A percentile compares a stretch with the other conserved stretches of the same genome.
phyloP scores from a whole-genome alignment of 768 basidiomycete genomes.

The Sutorius australiensis region DNA sequence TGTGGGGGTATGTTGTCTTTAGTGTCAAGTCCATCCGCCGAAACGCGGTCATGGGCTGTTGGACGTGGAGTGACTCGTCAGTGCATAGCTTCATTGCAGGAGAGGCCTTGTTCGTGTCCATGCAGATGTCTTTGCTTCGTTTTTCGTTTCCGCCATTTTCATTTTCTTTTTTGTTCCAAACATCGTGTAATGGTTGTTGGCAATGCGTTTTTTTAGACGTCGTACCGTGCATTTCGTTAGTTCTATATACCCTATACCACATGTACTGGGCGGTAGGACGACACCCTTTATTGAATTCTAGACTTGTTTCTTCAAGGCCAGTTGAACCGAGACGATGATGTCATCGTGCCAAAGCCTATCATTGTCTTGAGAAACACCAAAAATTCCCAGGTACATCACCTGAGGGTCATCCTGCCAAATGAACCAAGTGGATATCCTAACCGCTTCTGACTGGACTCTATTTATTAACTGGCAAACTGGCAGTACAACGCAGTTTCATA shows the following conservation, averaged over 20 bases:
- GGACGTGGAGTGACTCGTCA: background rate
- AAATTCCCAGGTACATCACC: background rate
- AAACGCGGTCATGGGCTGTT: background rate
- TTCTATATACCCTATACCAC: background rate
- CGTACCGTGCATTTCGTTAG: background rate
- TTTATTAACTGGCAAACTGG: background rate
- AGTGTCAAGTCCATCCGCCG: background rate
- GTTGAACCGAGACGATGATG: too few relatives aligned
- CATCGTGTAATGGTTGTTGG: background rate
- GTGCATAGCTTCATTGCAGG: background rate
- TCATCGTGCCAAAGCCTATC: too few relatives aligned
- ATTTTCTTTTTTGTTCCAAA: background rate
- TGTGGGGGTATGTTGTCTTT: background rate
- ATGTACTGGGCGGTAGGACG: background rate
- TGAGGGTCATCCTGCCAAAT: background rate
- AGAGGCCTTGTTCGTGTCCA: constrained; percentile 7
- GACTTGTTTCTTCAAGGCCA: background rate
- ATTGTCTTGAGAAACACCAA: too few relatives aligned
- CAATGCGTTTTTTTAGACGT: background rate
- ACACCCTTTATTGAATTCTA: background rate
- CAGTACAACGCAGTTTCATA: background rate
- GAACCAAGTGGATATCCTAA: background rate
- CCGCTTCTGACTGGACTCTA: background rate
- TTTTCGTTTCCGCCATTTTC: background rate
- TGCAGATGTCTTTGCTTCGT: background rate